Conservation (phyloP, 2,329 filamentous ascomycete genomes). For the Torrubiellomyces zombiae region DNA sequence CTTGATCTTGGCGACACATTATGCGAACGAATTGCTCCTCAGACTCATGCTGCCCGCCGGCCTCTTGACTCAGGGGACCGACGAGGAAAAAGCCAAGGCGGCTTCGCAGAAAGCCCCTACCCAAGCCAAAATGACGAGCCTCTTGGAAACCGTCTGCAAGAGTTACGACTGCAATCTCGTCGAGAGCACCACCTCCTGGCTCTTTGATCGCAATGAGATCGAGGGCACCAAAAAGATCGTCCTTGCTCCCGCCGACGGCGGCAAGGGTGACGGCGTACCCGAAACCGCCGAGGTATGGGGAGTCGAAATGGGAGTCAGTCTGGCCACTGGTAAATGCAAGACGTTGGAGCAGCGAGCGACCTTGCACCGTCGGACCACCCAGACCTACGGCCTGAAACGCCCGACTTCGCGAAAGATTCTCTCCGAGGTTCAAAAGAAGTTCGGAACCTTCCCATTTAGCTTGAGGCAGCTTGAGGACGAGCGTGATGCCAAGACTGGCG, state of each 20-base stretch:
- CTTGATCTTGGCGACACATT: constrained; percentile 78
- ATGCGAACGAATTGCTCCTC: constrained; percentile 87
- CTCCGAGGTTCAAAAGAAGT: constrained; percentile 93
- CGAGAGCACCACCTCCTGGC: constrained; percentile 95
- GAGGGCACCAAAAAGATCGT: constrained; percentile 98
- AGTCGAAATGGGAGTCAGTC: constrained; percentile 84
- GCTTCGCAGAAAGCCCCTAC: constrained; percentile 65
- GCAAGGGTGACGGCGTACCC: constrained; percentile 78
- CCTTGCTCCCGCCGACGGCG: constrained; percentile 66
- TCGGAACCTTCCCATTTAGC: constrained; percentile 94
- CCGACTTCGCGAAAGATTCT: constrained; percentile 83
- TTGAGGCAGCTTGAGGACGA: constrained; percentile 93
- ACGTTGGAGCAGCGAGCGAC: constrained; percentile 73
- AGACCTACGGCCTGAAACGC: constrained; percentile 85
- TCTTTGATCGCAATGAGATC: constrained; percentile 93
- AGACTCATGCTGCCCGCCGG: constrained; percentile 86
- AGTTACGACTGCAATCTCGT: constrained; percentile 83
- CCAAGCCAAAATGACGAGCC: constrained; percentile 69
- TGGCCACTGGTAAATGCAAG: constrained; percentile 92
- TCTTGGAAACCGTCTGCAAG: constrained; percentile 85
- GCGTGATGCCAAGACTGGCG: constrained; percentile 84
- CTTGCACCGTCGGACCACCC: constrained; percentile 80
- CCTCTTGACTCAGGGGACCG: constrained; percentile 61
- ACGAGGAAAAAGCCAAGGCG: constrained; percentile 92
- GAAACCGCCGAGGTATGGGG: constrained; percentile 94